These are phyloP conservation scores for Xylogone sp. DNA, from an alignment of 2,329 filamentous ascomycete genomes.

Conservation along the genomic window DNA sequence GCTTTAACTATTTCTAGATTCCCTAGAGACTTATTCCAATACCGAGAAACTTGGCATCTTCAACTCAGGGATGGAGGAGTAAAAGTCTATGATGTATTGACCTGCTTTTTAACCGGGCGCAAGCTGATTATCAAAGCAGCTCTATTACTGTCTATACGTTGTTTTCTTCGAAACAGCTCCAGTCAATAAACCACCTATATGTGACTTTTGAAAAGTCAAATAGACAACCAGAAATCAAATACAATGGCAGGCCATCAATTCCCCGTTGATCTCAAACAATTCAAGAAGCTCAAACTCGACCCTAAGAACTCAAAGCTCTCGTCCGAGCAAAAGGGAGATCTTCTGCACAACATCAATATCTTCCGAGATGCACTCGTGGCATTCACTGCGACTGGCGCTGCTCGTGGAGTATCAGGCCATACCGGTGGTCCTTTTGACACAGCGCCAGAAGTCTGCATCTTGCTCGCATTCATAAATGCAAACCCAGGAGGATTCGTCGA, in stretches of 20 bases:
- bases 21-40: no score
- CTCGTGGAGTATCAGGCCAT: constrained; percentile 33
- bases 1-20: no score
- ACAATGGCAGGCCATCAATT: constrained; percentile 6
- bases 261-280: constrained; percentile 30
- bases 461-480: constrained; percentile 32
- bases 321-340: constrained; percentile 31
- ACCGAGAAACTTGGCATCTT: no score
- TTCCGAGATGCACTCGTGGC: constrained; percentile 35
- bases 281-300: constrained; percentile 29
- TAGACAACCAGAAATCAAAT: no score
- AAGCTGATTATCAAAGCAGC: no score
- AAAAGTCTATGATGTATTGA: no score
- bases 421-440: constrained; percentile 37
- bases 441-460: constrained; percentile 34
- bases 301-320: constrained; percentile 30
- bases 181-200: no score
- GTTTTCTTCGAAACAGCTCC: no score
- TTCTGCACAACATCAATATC: constrained; percentile 33
- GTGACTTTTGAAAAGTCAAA: no score
- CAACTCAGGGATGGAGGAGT: no score
- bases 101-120: no score
- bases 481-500: constrained; percentile 30
- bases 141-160: no score
- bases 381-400: constrained; percentile 34